phyloP scores from a whole-genome alignment of 805 yeast species.

The Suhomyces pyralidae region DNA sequence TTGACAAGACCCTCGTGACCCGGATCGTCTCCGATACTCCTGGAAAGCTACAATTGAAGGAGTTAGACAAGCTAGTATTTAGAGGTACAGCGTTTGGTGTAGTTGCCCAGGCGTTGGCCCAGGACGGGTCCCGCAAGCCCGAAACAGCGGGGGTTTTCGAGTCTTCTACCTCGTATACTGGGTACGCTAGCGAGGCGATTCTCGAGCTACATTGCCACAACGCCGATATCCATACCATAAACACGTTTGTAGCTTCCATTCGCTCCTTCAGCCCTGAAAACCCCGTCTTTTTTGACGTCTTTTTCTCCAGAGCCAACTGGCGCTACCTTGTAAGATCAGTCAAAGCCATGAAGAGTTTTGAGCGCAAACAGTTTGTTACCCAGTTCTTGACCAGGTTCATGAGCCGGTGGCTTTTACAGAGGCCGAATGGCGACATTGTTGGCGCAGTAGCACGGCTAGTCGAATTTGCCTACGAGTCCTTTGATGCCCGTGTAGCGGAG shows the following conservation, averaged over 20 bases:
- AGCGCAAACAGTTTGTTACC: conserved; percentile 19
- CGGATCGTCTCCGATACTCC: neutral
- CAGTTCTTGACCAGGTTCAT: conserved; percentile 13
- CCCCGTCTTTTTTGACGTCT: conserved; percentile 17
- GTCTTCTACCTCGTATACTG: conserved; percentile 18
- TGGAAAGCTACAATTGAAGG: conserved; percentile 18
- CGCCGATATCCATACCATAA: conserved; percentile 8
- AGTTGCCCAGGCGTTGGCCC: conserved; percentile 19
- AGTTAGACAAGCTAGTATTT: conserved; percentile 37
- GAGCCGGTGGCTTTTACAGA: neutral
- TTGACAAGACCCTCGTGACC: neutral
- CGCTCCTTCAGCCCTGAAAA: conserved; percentile 18
- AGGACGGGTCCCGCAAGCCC: conserved; percentile 5
- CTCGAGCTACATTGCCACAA: conserved; percentile 10
- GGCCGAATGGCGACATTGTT: neutral
- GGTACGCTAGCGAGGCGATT: conserved; percentile 18
- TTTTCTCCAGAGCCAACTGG: conserved; percentile 23
- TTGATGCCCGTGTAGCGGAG: conserved; percentile 22
- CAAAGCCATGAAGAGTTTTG: conserved; percentile 22
- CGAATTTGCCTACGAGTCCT: conserved; percentile 10
- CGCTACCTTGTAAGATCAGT: conserved; percentile 11
- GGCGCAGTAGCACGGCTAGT: conserved; percentile 9
- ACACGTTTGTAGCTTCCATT: conserved; percentile 19
- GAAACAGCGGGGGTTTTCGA: conserved; percentile 5
- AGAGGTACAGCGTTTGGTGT: conserved; percentile 29